Percentiles rank a stretch among this genome's conserved stretches.
Evolutionary conservation across 495 filamentous ascomycete genomes (phyloP).

Genomic region (Hypoxylon trugodes): DNA sequence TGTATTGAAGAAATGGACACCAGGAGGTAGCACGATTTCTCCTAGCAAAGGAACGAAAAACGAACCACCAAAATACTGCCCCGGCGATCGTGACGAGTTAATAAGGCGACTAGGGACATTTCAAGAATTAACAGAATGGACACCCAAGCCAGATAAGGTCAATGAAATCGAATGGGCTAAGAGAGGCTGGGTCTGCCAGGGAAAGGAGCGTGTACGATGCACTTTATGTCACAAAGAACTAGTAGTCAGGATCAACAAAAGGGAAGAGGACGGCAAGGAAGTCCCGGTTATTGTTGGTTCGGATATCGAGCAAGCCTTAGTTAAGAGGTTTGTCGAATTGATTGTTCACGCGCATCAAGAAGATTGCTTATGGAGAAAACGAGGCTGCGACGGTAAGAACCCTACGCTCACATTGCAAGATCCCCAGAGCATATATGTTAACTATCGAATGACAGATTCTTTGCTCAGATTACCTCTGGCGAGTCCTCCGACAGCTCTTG

Average conservation of each 20-base stretch:
- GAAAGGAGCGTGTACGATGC: slow-evolving; percentile 83
- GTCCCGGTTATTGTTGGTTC: slow-evolving; percentile 57
- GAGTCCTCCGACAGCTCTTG: slow-evolving; percentile 64
- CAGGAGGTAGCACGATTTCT: slow-evolving; percentile 13
- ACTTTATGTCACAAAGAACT: slow-evolving; percentile 83
- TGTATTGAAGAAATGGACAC: slow-evolving; percentile 53
- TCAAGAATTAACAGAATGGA: slow-evolving; percentile 88
- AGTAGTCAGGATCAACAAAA: slow-evolving; percentile 78
- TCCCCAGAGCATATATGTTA: slow-evolving; percentile 62
- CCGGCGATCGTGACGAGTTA: slow-evolving; percentile 84
- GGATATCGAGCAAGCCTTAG: slow-evolving; percentile 71
- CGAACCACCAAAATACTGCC: slow-evolving; percentile 71
- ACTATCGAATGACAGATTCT: slow-evolving; percentile 47
- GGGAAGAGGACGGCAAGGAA: slow-evolving; percentile 71
- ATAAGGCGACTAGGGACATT: slow-evolving; percentile 85
- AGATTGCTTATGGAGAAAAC: slow-evolving; percentile 84
- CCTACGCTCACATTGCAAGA: neutral
- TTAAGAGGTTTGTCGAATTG: slow-evolving; percentile 76
- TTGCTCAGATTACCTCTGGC: slow-evolving; percentile 61
- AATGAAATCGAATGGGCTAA: slow-evolving; percentile 97
- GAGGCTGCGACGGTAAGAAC: slow-evolving; percentile 79
- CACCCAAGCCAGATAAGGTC: slow-evolving; percentile 78
- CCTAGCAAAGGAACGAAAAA: slow-evolving; percentile 26
- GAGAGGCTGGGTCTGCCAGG: slow-evolving; percentile 87
- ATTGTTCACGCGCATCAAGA: slow-evolving; percentile 82